Base-by-base conservation (phyloP, 2,329 filamentous ascomycete species). In the Sphaerostilbella broomeana region DNA sequence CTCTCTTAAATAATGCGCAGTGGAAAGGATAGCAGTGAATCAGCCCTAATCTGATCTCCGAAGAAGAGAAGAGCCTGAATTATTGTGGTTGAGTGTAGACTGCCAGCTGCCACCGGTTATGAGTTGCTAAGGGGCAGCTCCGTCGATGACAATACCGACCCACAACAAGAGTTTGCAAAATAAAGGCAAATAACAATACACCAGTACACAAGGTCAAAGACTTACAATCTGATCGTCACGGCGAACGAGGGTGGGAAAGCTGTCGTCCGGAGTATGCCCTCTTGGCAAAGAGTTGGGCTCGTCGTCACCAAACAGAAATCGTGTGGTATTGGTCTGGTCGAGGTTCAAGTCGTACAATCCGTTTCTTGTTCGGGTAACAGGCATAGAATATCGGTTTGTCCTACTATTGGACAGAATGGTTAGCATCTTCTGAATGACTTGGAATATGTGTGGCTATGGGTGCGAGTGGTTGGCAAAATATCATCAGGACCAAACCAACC, bases 351-450 rank as follows among this genome's bases (percentile, higher is more conserved):
- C 79, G 55, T 83, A 79, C 52, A 79, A 65, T 47, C 81, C 76
- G 49, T 72, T 79, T 49, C 82, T 77, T 49, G 80, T 77, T 44
- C 75, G 75, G 33, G 84, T 86, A 36, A 90, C 84, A 21, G 90
- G 90, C 84, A 95, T 89, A 4, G 90, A 95, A 63, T 94, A 94
- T 48, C 90, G 84, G 60, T 95, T 94, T 45, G 82, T 72, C 50
- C 86, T 94, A 52, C 51, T 46, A 45, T 53, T 43, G 47, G 25
- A 27, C 38, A 10, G 31, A 22, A 49, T 49, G 18, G 43, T 58
- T 28, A 58, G 54, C 39, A 40, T 19, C 32, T 32, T n/a, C n/a
- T n/a, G n/a, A n/a, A n/a, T n/a, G n/a, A n/a, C n/a, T n/a, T n/a
- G n/a, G n/a, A n/a, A n/a, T n/a, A n/a, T n/a, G n/a, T n/a, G n/a